A percentile compares a stretch with the other conserved stretches of the same genome.
Conservation (phyloP, 306 rosid genomes). For the Canavalia gladiata region DNA sequence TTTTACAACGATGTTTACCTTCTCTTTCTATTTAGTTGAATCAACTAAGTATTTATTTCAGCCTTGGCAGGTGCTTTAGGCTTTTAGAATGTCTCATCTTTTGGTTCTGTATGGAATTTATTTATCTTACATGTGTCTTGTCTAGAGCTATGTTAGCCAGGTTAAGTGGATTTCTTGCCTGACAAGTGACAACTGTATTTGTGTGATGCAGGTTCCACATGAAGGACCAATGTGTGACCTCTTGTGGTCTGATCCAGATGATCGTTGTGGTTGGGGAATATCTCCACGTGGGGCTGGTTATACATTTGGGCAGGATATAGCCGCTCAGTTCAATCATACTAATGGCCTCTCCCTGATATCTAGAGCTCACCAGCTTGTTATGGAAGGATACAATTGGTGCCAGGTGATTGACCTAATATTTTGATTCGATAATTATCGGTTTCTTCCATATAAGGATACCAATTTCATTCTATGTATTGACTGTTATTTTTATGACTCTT, state of each 20-base stretch:
- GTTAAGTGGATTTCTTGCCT: conserved; percentile 35
- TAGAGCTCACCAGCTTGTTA: conserved; percentile 99
- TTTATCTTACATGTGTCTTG: conserved; percentile 6
- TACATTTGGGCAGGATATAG: conserved; percentile 98
- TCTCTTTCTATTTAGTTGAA: conserved; percentile 21
- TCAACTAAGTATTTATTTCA: conserved; percentile 19
- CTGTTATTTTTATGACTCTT: conserved; percentile 48
- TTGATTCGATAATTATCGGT: conserved; percentile 1
- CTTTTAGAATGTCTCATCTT: conserved; percentile 37
- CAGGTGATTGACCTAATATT: conserved; percentile 68
- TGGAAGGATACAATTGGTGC: conserved; percentile 99
- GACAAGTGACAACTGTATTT: conserved; percentile 16
- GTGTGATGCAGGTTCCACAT: conserved; percentile 82
- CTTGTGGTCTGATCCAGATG: conserved; percentile 99
- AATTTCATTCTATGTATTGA: conserved; percentile 34
- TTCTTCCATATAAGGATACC: not conserved
- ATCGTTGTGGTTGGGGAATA: conserved; percentile 99
- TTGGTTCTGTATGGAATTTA: not conserved
- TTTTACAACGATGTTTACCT: conserved; percentile 25
- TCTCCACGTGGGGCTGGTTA: conserved; percentile 99
- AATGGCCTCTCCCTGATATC: conserved; percentile 95
- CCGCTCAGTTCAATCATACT: conserved; percentile 91
- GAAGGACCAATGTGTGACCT: conserved; percentile 99
- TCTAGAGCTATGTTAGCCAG: not conserved
- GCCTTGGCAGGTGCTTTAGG: conserved; percentile 20